Conservation (phyloP, 208 protist species). For the Acanthamoeba royreba region DNA sequence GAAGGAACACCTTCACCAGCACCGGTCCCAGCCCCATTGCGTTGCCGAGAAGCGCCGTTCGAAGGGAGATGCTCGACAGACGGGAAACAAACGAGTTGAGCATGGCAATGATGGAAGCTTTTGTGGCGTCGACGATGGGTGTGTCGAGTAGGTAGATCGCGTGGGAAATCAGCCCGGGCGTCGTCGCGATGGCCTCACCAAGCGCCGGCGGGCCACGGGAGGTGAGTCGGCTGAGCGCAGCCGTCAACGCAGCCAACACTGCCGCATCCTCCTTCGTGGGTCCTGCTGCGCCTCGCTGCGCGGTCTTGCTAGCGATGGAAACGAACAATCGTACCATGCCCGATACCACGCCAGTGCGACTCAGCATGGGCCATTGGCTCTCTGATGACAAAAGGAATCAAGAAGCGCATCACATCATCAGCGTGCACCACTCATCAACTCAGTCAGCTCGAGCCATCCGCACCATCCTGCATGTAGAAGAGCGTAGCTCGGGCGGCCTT, state of each 20-base stretch:
- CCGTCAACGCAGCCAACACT: not conserved
- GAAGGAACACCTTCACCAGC: not conserved
- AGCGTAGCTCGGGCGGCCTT: not conserved
- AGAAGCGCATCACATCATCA: not conserved
- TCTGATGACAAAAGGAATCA: not conserved
- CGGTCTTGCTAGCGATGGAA: not conserved
- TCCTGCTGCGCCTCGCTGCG: not conserved
- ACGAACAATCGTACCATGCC: not conserved
- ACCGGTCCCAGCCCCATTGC: not conserved
- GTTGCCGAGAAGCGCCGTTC: not conserved
- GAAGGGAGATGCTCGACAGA: not conserved
- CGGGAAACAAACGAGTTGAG: not conserved
- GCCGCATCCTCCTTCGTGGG: not conserved
- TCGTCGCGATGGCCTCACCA: not conserved
- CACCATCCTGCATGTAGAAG: slow-evolving; percentile 10
- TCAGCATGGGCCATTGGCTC: not conserved
- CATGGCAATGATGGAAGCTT: not conserved
- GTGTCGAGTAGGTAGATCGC: not conserved
- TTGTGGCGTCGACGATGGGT: not conserved
- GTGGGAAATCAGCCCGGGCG: not conserved
- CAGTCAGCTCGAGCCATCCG: not conserved
- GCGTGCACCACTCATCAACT: no score
- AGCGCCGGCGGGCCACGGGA: not conserved
- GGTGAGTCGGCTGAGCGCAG: not conserved
- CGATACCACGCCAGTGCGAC: not conserved